Percentiles rank a stretch among this genome's conserved stretches.
phyloP scores from a whole-genome alignment of 805 yeast species.

The Hagleromyces aurorensis region DNA sequence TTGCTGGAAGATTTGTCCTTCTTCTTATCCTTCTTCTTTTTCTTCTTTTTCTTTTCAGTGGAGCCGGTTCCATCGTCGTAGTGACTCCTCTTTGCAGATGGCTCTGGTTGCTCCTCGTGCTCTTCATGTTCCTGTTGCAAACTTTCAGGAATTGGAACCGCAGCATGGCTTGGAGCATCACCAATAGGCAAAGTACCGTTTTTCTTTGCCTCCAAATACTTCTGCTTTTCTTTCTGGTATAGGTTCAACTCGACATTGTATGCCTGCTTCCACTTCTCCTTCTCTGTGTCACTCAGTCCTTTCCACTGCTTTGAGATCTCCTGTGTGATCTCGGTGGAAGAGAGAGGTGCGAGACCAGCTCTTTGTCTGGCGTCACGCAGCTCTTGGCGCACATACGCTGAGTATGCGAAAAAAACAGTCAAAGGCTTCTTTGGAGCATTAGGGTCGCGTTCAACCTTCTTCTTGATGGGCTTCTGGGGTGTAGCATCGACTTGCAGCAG shows the following conservation, averaged over 20 bases:
- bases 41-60: conserved; percentile 38
- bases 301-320: conserved; percentile 78
- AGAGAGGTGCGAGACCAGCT: conserved; percentile 52
- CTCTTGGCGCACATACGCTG: conserved; percentile 62
- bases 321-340: conserved; percentile 71
- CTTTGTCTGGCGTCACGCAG: conserved; percentile 60
- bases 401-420: conserved; percentile 76
- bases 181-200: conserved; percentile 28
- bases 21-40: conserved; percentile 48
- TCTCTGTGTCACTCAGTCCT: conserved; percentile 58
- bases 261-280: conserved; percentile 60
- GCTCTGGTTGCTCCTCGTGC: conserved; percentile 12
- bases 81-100: conserved; percentile 30
- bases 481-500: conserved; percentile 8
- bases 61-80: conserved; percentile 26
- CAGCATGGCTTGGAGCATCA: conserved; percentile 33
- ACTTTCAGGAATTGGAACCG: conserved; percentile 34
- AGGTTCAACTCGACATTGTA: conserved; percentile 37
- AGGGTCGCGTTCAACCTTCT: conserved; percentile 66
- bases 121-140: conserved; percentile 19
- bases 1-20: conserved; percentile 29
- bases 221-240: conserved; percentile 40
- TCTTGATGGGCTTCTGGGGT: conserved; percentile 31
- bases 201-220: conserved; percentile 40
- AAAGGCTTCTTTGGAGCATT: conserved; percentile 93